Conservation (phyloP, 768 basidiomycete species). For the Naganishia onofrii region DNA sequence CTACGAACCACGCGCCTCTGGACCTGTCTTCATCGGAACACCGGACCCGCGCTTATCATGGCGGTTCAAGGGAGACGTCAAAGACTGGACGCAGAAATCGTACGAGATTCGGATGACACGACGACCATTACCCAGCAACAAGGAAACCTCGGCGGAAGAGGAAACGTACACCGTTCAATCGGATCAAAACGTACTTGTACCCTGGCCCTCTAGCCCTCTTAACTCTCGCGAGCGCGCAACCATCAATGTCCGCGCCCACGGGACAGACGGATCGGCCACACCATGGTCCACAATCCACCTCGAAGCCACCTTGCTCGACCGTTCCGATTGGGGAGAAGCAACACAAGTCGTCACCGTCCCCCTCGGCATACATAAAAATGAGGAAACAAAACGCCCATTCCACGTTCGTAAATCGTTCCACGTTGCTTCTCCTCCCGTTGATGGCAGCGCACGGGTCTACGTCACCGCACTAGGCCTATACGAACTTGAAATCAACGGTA, state of each 20-base stretch:
- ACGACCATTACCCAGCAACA: too few relatives aligned
- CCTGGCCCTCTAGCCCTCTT: slow-evolving; percentile 42
- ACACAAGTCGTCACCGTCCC: slow-evolving; percentile 13
- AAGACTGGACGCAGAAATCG: slow-evolving; percentile 40
- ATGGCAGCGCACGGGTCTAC: slow-evolving; percentile 36
- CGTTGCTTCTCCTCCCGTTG: not conserved
- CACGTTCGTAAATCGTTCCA: slow-evolving; percentile 35
- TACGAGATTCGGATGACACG: slow-evolving; percentile 37
- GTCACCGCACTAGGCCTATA: slow-evolving; percentile 45
- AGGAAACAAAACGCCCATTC: slow-evolving; percentile 36
- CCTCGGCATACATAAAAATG: not conserved
- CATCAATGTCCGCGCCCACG: slow-evolving; percentile 34
- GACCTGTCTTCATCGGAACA: slow-evolving; percentile 8
- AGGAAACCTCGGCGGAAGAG: not conserved
- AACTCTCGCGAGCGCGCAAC: slow-evolving; percentile 35
- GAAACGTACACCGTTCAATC: slow-evolving; percentile 29
- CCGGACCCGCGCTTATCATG: slow-evolving; percentile 42
- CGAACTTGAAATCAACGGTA: slow-evolving; percentile 43
- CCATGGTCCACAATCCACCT: slow-evolving; percentile 33
- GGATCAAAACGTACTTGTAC: slow-evolving; percentile 38
- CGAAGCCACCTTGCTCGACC: slow-evolving; percentile 37
- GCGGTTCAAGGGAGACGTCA: slow-evolving; percentile 37
- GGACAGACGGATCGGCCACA: slow-evolving; percentile 29
- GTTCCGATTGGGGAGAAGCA: slow-evolving; percentile 39
- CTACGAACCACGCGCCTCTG: not conserved